Percentiles rank a stretch among this genome's conserved stretches.
Evolutionary conservation across 148 eudicot genomes (phyloP).

Genomic region (Nepenthes mirabilis): DNA sequence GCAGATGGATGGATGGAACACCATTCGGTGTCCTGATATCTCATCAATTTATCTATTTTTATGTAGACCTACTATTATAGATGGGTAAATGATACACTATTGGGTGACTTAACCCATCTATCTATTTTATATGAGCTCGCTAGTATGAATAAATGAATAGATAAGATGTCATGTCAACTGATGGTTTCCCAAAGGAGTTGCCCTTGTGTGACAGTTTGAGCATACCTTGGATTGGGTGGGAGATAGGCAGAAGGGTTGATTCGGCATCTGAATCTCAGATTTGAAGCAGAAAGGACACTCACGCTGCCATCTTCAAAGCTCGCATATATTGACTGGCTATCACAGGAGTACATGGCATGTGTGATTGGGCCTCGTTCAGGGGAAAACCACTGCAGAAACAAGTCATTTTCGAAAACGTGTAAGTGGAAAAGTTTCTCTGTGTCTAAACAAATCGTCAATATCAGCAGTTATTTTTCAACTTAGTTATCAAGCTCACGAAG

Average conservation of each 20-base stretch:
- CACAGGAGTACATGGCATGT: conserved; percentile 57
- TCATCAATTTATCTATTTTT: no score
- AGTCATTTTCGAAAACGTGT: neutral
- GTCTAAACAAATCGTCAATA: no score
- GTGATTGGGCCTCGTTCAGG: conserved; percentile 31
- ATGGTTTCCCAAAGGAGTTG: no score
- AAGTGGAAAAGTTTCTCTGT: neutral
- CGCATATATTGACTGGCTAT: conserved; percentile 38
- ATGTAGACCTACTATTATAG: no score
- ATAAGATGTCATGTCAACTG: no score
- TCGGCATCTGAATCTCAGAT: conserved; percentile 36
- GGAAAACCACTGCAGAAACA: conserved; percentile 36
- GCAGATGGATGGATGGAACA: no score
- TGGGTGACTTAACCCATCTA: no score
- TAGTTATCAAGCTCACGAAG: neutral
- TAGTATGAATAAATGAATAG: no score
- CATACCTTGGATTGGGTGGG: conserved; percentile 35
- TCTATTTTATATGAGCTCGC: no score
- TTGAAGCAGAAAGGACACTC: conserved; percentile 21
- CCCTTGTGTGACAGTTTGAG: no score
- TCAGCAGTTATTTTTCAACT: neutral
- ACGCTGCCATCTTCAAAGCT: conserved; percentile 43
- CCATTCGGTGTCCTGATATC: no score
- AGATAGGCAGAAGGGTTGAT: conserved; percentile 44
- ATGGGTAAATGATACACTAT: no score